Conservation (phyloP, 2,329 filamentous ascomycete genomes). For the Whalleya microplaca region DNA sequence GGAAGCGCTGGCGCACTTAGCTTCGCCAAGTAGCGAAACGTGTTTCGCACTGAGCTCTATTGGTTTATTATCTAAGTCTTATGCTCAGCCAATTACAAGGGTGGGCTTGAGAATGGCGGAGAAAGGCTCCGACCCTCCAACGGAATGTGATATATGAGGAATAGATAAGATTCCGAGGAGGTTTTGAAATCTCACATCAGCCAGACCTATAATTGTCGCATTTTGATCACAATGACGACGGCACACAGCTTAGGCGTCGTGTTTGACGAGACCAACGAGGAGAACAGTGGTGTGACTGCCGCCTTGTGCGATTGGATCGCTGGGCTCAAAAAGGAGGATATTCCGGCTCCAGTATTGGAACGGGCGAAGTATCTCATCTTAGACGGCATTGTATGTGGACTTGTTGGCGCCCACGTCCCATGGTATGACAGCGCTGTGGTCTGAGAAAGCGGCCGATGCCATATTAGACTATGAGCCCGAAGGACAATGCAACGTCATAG, state of each 20-base stretch:
- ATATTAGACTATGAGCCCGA: slow-evolving; percentile 40
- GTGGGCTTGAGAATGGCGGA: no score
- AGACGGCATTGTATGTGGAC: slow-evolving; percentile 45
- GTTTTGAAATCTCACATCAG: no score
- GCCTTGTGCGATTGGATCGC: slow-evolving; percentile 37
- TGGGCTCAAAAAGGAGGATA: slow-evolving; percentile 21
- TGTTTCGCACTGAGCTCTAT: no score
- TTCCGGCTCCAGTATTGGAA: slow-evolving; percentile 38
- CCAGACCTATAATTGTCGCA: no score
- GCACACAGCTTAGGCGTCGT: slow-evolving; percentile 10
- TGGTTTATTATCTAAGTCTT: no score
- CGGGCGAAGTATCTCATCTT: slow-evolving; percentile 48
- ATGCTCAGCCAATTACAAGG: no score
- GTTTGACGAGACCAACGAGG: slow-evolving; percentile 12
- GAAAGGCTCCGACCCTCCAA: no score
- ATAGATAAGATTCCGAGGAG: no score
- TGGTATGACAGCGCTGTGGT: no score
- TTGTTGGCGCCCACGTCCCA: slow-evolving; percentile 45
- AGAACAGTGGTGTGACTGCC: slow-evolving; percentile 12
- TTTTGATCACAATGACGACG: not conserved
- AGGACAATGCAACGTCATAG: slow-evolving; percentile 29
- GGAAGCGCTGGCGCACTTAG: no score
- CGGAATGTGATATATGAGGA: no score
- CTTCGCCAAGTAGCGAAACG: no score
- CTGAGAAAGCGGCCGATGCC: slow-evolving; percentile 40